Evolutionary conservation across 2,329 filamentous ascomycete species (phyloP).

Genomic region (Claviceps purpurea): DNA sequence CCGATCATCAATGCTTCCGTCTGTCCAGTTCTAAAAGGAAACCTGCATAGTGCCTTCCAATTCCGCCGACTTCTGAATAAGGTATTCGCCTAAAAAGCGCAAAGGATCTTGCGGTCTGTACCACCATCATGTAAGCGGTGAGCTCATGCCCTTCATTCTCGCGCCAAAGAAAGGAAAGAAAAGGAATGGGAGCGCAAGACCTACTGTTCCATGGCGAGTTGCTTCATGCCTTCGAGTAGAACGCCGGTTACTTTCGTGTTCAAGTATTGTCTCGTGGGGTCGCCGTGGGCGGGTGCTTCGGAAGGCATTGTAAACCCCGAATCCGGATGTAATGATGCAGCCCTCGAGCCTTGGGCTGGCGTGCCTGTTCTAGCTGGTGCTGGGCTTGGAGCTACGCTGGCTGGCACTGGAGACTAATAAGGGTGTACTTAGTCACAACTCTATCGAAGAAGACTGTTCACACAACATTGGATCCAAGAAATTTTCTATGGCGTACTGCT

Average conservation of each 20-base stretch:
- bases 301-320: constrained; percentile 39
- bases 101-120: constrained; percentile 52
- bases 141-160: background rate
- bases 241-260: constrained; percentile 57
- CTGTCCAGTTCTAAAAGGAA: background rate
- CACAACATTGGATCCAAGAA: background rate
- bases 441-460: too few relatives aligned
- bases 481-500: constrained; percentile 18
- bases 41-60: constrained; percentile 29
- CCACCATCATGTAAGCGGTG: background rate
- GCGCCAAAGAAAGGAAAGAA: background rate
- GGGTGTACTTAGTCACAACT: constrained; percentile 1
- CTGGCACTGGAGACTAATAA: constrained; percentile 23
- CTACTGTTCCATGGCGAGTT: constrained; percentile 56
- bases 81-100: constrained; percentile 54
- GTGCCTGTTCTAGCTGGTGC: constrained; percentile 34
- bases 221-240: constrained; percentile 63
- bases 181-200: constrained; percentile 26
- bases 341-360: constrained; percentile 36
- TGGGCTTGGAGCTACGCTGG: constrained; percentile 25
- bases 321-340: constrained; percentile 44
- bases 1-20: too few relatives aligned
- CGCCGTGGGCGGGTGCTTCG: constrained; percentile 50
- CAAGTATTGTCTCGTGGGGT: constrained; percentile 55
- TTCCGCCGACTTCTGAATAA: constrained; percentile 55